phyloP scores from a whole-genome alignment of 140 eudicot genomes.

The Flaveria floridana region DNA sequence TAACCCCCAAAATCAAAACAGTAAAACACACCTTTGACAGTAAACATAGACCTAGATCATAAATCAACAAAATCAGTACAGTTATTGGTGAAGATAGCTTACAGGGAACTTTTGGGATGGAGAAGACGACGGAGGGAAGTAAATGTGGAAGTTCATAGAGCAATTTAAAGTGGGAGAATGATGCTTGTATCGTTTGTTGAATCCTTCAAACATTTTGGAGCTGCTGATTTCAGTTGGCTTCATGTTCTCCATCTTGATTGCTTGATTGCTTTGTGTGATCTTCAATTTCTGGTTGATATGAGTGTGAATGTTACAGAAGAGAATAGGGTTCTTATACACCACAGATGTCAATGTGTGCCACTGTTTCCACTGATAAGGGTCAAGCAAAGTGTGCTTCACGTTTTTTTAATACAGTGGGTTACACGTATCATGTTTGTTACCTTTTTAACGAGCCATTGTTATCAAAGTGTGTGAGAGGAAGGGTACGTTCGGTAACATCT shows the following conservation, averaged over 20 bases:
- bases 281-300: slow-evolving; percentile 10
- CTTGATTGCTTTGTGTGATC: slow-evolving; percentile 4
- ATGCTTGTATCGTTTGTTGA: slow-evolving; percentile 92
- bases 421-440: too few relatives aligned
- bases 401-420: too few relatives aligned
- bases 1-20: slow-evolving; percentile 14
- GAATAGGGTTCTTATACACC: slow-evolving; percentile 26
- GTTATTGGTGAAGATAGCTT: slow-evolving; percentile 15
- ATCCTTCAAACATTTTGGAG: slow-evolving; percentile 88
- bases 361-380: slow-evolving; percentile 15
- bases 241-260: slow-evolving; percentile 42
- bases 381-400: not conserved
- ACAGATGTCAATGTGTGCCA: not conserved
- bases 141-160: slow-evolving; percentile 87
- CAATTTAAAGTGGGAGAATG: slow-evolving; percentile 84
- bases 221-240: slow-evolving; percentile 79
- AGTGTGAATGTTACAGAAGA: not conserved
- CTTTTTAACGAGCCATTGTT: too few relatives aligned
- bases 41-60: not conserved
- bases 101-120: slow-evolving; percentile 82
- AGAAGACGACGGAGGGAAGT: slow-evolving; percentile 78
- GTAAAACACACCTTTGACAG: not conserved
- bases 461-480: too few relatives aligned
- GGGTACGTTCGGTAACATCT: too few relatives aligned
- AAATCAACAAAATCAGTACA: not conserved